These are phyloP conservation scores for Fusarium acutatum DNA, from an alignment of 2,329 filamentous ascomycete genomes.

Conservation along the genomic window DNA sequence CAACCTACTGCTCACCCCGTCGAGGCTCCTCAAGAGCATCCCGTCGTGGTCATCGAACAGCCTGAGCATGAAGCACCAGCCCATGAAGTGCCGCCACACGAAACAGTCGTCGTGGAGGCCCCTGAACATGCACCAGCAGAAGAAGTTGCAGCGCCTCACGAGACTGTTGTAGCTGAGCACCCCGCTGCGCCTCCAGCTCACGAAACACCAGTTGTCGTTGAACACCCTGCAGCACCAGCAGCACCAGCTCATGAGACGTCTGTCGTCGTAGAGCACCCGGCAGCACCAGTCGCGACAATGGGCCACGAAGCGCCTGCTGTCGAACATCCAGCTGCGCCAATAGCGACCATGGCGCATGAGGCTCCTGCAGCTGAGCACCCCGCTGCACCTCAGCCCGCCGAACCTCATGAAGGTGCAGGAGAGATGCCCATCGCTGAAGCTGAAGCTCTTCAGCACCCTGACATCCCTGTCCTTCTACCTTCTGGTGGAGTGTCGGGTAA, in stretches of 20 bases:
- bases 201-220: background rate
- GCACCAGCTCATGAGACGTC: background rate
- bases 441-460: background rate
- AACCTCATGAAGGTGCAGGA: background rate
- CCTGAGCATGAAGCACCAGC: background rate
- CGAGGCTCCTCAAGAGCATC: background rate
- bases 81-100: background rate
- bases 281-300: background rate
- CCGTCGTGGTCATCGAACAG: background rate
- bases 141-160: background rate
- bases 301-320: background rate
- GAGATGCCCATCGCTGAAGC: slow-evolving; percentile 14
- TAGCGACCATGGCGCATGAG: background rate
- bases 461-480: slow-evolving; percentile 1
- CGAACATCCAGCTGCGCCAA: background rate
- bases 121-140: no score
- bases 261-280: background rate
- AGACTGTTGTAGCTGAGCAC: background rate
- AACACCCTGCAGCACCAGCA: background rate
- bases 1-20: background rate
- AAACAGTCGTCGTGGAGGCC: background rate
- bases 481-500: background rate
- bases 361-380: background rate
- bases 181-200: background rate
- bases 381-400: background rate